These are phyloP conservation scores for Silene coronaria DNA, from an alignment of 179 eudicot genomes.

Conservation along the genomic window DNA sequence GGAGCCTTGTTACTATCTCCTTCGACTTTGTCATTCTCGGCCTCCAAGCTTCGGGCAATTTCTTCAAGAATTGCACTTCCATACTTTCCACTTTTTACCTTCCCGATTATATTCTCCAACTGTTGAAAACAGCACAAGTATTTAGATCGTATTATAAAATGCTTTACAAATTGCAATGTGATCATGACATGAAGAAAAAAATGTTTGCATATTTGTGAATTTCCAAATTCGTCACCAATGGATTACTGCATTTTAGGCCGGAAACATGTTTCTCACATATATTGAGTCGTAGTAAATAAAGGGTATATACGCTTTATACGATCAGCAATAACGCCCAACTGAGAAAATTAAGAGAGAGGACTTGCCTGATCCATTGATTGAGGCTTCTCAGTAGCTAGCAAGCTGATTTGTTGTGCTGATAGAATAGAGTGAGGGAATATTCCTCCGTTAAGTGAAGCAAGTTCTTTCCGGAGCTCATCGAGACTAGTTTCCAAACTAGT, in stretches of 20 bases:
- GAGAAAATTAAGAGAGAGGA: neutral
- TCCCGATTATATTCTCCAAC: constrained; percentile 87
- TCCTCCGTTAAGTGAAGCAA: constrained; percentile 67
- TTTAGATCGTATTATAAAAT: neutral
- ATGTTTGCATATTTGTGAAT: constrained; percentile 2
- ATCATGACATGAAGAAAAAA: neutral
- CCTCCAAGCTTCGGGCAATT: constrained; percentile 30
- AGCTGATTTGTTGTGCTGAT: constrained; percentile 76
- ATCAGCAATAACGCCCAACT: neutral
- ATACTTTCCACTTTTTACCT: constrained; percentile 71
- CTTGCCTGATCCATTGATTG: constrained; percentile 65
- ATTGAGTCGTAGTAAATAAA: neutral
- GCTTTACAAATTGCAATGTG: neutral
- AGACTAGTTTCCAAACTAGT: constrained; percentile 61
- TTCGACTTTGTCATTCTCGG: constrained; percentile 24
- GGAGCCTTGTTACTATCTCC: constrained; percentile 31
- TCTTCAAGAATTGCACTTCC: constrained; percentile 71
- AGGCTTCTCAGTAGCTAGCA: constrained; percentile 56
- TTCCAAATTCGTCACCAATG: neutral
- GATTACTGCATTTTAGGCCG: too few relatives aligned
- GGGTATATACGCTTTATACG: neutral
- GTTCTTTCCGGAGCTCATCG: constrained; percentile 78
- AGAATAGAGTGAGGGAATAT: constrained; percentile 91
- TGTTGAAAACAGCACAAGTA: constrained; percentile 33
- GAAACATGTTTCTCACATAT: too few relatives aligned